Percentiles rank a stretch among this genome's conserved stretches.
These are phyloP conservation scores for Amanita thiersii DNA, from an alignment of 768 basidiomycete species.

Conservation along the genomic window DNA sequence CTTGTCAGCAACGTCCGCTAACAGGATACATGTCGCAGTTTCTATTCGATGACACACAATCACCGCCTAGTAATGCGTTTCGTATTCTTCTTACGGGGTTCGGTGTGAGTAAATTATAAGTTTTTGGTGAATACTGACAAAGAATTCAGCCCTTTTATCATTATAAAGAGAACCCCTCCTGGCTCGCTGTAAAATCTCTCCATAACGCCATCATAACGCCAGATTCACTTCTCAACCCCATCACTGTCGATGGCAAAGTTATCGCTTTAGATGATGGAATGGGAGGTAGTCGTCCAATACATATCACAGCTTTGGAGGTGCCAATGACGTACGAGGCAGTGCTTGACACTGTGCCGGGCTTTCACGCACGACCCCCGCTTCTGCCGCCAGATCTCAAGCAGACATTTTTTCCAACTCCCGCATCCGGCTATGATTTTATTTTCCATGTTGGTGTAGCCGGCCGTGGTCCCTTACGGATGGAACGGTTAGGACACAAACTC, in stretches of 20 bases:
- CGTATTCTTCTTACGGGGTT: slow-evolving; percentile 29
- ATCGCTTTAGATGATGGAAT: slow-evolving; percentile 11
- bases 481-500: slow-evolving; percentile 56
- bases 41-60: too few species aligned
- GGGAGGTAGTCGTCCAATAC: slow-evolving; percentile 31
- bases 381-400: slow-evolving; percentile 25
- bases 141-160: slow-evolving; percentile 45
- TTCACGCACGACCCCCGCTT: slow-evolving; percentile 56
- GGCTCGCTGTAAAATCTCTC: slow-evolving; percentile 58
- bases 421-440: slow-evolving; percentile 56
- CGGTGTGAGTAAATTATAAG: slow-evolving; percentile 20
- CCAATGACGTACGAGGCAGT: slow-evolving; percentile 55
- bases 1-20: too few species aligned
- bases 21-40: too few species aligned
- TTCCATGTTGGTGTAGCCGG: slow-evolving; percentile 66
- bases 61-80: too few species aligned
- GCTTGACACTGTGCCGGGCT: slow-evolving; percentile 42
- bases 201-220: slow-evolving; percentile 45
- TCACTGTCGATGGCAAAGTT: slow-evolving; percentile 16
- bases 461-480: slow-evolving; percentile 55
- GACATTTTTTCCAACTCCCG: slow-evolving; percentile 29
- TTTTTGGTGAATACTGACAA: slow-evolving; percentile 13
- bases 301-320: slow-evolving; percentile 51
- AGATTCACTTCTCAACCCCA: slow-evolving; percentile 23
- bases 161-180: slow-evolving; percentile 57